Percentiles rank a stretch among this genome's conserved stretches.
phyloP scores from a whole-genome alignment of 805 yeast genomes.

The Suhomyces tanzawaensis region DNA sequence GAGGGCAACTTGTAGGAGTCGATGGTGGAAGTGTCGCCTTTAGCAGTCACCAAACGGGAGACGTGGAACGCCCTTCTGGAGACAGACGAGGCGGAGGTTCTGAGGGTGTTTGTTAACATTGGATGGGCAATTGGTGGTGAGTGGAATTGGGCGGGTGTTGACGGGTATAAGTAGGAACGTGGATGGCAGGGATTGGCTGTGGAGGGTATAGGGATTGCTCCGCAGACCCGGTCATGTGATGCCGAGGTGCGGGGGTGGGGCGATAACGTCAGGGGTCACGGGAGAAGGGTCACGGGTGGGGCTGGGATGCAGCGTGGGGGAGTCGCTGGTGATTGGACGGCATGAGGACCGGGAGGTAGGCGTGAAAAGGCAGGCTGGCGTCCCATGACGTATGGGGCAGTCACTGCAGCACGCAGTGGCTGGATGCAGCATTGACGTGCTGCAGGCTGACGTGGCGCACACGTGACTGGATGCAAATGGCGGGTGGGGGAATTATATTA shows the following conservation, averaged over 20 bases:
- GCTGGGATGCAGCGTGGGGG: not conserved
- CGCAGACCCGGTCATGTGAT: conserved; percentile 5
- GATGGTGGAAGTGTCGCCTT: conserved; percentile 57
- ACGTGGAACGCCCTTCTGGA: conserved; percentile 5
- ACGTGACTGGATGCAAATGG: too few species aligned
- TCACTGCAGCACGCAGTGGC: too few species aligned
- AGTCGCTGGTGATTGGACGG: not conserved
- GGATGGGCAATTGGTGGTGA: not conserved
- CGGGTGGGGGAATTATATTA: too few species aligned
- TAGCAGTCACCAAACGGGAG: conserved; percentile 28
- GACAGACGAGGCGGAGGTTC: too few species aligned
- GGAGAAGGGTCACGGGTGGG: not conserved
- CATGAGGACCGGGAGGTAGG: not conserved
- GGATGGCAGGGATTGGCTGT: not conserved
- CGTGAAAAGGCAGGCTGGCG: too few species aligned
- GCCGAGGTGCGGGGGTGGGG: conserved; percentile 2
- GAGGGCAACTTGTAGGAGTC: conserved; percentile 55
- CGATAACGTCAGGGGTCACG: not conserved
- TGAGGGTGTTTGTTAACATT: too few species aligned
- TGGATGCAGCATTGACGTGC: too few species aligned
- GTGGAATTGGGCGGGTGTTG: not conserved
- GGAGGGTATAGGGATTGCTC: not conserved
- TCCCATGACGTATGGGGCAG: too few species aligned
- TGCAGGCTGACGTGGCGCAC: too few species aligned
- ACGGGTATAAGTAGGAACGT: not conserved